Conservation (phyloP, 192 early-diverging fungal species). For the Phycomyces blakesleeanus region DNA sequence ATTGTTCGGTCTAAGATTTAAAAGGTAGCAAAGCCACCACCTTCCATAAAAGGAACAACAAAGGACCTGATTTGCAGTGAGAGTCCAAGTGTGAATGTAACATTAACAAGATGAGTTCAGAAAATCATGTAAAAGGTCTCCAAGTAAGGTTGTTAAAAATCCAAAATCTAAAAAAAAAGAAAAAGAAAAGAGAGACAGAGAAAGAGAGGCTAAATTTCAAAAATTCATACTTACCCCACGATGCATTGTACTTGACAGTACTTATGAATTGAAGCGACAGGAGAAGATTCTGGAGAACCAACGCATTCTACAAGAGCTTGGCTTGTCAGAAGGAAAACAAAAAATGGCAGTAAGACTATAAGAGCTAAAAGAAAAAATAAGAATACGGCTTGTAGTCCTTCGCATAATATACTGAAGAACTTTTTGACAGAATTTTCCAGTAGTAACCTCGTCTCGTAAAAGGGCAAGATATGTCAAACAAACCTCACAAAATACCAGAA, state of each 20-base stretch:
- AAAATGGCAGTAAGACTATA: too few relatives aligned
- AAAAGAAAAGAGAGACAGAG: background rate
- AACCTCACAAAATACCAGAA: background rate
- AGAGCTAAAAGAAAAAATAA: too few relatives aligned
- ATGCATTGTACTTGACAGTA: constrained; percentile 9
- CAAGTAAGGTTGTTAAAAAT: background rate
- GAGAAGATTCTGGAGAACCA: constrained; percentile 43
- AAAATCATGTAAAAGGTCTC: background rate
- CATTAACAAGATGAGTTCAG: background rate
- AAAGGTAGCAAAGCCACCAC: background rate
- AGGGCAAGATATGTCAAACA: background rate
- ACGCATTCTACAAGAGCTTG: constrained; percentile 36
- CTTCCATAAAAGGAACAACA: background rate
- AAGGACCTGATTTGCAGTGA: background rate
- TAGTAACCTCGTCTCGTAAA: background rate
- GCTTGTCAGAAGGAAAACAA: constrained; percentile 12
- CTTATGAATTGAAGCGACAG: constrained; percentile 42
- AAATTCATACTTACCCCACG: too few relatives aligned
- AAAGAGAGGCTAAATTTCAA: too few relatives aligned
- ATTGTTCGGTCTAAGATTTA: background rate
- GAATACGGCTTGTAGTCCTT: too few relatives aligned
- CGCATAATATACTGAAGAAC: too few relatives aligned
- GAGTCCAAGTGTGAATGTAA: too few relatives aligned
- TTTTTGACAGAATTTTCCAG: too few relatives aligned
- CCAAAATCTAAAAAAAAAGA: too few relatives aligned